These are phyloP conservation scores for Eleusine coracana DNA, from an alignment of 176 grass and related monocot genomes.

Conservation along the genomic window DNA sequence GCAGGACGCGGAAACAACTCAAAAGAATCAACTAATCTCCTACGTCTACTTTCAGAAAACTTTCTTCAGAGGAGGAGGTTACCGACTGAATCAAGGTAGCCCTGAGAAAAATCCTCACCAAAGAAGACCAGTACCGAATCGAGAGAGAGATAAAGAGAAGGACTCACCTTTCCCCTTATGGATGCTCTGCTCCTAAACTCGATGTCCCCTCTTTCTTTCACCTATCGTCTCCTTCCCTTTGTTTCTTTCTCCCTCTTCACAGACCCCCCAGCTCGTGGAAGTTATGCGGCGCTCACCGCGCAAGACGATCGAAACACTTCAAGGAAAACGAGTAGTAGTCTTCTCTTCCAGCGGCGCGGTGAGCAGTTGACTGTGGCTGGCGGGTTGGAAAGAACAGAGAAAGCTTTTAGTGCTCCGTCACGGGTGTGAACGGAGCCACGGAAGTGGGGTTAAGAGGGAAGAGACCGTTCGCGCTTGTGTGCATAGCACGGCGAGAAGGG, in stretches of 20 bases:
- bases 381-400: neutral
- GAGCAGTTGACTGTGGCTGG: constrained; percentile 24
- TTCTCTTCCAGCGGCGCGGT: constrained; percentile 7
- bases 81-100: neutral
- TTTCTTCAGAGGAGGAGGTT: neutral
- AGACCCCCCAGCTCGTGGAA: constrained; percentile 23
- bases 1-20: neutral
- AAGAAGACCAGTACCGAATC: neutral
- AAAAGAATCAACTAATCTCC: neutral
- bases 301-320: neutral
- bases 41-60: neutral
- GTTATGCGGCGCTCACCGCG: constrained; percentile 36
- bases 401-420: neutral
- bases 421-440: constrained; percentile 31
- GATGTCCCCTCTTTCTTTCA: neutral
- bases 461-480: neutral
- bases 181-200: constrained; percentile 8
- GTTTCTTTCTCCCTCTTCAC: neutral
- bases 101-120: neutral
- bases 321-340: neutral
- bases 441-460: neutral
- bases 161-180: constrained; percentile 29
- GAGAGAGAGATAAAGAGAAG: neutral
- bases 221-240: neutral
- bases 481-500: neutral